phyloP scores from a whole-genome alignment of 768 basidiomycete genomes.

The Tricholoma flavovirens region DNA sequence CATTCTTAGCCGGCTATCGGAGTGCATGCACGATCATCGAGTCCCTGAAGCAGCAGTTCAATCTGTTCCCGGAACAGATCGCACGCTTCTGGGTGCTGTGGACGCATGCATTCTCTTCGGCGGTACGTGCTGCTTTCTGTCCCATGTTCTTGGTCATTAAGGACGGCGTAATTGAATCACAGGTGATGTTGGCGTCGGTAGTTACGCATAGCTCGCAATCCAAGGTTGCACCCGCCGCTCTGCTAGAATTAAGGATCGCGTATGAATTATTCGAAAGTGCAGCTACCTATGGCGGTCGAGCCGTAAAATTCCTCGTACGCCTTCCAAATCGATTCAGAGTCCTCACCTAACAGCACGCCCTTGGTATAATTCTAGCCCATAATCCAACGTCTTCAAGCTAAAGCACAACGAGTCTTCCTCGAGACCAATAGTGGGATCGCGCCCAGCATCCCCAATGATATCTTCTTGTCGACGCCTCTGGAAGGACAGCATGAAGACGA shows the following conservation, averaged over 20 bases:
- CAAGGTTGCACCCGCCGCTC: slow-evolving; percentile 65
- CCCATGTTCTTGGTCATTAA: slow-evolving; percentile 1
- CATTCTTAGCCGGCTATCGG: slow-evolving; percentile 63
- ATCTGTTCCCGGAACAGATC: slow-evolving; percentile 49
- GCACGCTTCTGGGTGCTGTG: slow-evolving; percentile 67
- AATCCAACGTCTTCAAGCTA: slow-evolving; percentile 51
- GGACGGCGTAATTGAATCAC: no score
- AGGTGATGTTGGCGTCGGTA: slow-evolving; percentile 78
- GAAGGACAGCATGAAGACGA: slow-evolving; percentile 53
- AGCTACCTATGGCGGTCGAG: slow-evolving; percentile 57
- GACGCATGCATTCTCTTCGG: slow-evolving; percentile 66
- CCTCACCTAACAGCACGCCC: neutral
- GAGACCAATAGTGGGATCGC: slow-evolving; percentile 44
- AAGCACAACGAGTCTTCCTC: slow-evolving; percentile 50
- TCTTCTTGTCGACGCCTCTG: slow-evolving; percentile 46
- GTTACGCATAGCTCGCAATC: slow-evolving; percentile 63
- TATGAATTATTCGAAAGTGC: slow-evolving; percentile 62
- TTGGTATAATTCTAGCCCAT: slow-evolving; percentile 44
- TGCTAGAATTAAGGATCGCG: slow-evolving; percentile 58
- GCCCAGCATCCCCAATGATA: slow-evolving; percentile 44
- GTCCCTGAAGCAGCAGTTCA: slow-evolving; percentile 43
- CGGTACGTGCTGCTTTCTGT: slow-evolving; percentile 36
- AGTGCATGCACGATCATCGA: slow-evolving; percentile 56
- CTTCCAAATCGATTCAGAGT: neutral
- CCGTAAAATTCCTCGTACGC: slow-evolving; percentile 64